Evolutionary conservation across 805 yeast genomes (phyloP), one percentile per base, ranked within the genome.

Genomic region (Maudiozyma saulgeensis): DNA sequence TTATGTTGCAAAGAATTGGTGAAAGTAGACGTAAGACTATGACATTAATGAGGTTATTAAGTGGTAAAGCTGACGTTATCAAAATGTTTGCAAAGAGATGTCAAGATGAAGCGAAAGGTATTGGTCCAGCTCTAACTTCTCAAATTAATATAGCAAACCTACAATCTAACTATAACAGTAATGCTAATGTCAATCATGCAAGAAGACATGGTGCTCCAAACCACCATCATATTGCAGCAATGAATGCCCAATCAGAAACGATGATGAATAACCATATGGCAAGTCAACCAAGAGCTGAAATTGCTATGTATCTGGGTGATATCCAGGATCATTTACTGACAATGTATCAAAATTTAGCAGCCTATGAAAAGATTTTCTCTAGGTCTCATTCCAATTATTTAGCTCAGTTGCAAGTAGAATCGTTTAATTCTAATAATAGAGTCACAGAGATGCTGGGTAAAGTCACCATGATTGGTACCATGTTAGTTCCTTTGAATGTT

Each of bases 271-370:
- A 34, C 16, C 43, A 42, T 38, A 6, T 26, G 12, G 38, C 51
- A 1, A 49, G 52, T 31, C 51, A 51, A 57, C 96, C 96, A 46
- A 77, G 95, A 60, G 91, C 85, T 26, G 97, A 91, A 60, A 90
- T 90, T 68, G 96, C 95, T 0, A 73, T 90, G 54, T 91, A 87
- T 66, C 69, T 90, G 53, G 96, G 96, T 50, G 98, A 90, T 79
- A 90, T 90, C 63, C 96, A 89, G 69, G 97, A 90, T 75, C 98
- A 90, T 77, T 85, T 91, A 60, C 82, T 90, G 51, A 91, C 98
- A 16, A 91, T 91, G 97, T 85, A 81, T 68, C 96, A 89, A 69
- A 90, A 88, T 61, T 75, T 91, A 63, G 68, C 83, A 41, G 86
- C 95, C 3, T 90, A 88, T 63, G 99, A 91, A 64, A 90, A 90